Evolutionary conservation across 1,284 basidiomycete genomes (phyloP), one percentile per base, ranked within the genome.

Genomic region (Neonothopanus nambi): DNA sequence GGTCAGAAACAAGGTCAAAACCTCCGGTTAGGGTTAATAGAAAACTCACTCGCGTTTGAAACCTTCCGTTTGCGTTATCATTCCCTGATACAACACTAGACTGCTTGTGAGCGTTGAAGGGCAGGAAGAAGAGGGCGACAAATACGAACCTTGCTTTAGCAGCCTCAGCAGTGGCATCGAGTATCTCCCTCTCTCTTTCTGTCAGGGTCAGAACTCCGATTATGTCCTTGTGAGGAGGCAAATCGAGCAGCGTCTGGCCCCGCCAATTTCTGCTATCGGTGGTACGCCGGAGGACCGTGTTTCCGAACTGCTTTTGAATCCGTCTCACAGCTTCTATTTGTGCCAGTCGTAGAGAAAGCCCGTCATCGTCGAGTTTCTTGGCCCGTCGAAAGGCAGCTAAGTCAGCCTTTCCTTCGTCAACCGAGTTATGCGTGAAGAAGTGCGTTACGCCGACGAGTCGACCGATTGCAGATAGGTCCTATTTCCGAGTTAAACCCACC

Each of bases 401-500:
- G 37, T 71, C 66, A 0, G 44, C 53, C 51, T 61, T 67, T 26
- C 66, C 64, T 13, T 70, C 61, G 0, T 49, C 30, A 9, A 48
- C 38, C 5, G 58, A 54, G 0, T 37, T 53, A 13, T 63, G 37
- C 0, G 54, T 59, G 7, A 65, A 57, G 52, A 71, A 73, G 42
- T 67, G 52, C 0, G 60, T 46, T 0, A 68, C 54, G 0, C 67
- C 66, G 1, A 62, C 33, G 0, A 72, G 56, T 0, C 69, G 51
- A 3, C 62, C 65, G 57, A 72, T 63, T 0, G 60, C 47, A 0
- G 61, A 50, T 12, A 67, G 52, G 52, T 72, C 69, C 69, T 72
- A 40, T n/a, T n/a, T n/a, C n/a, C n/a, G n/a, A 15, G 15, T 3
- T 20, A 11, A 28, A 5, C 5, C n/a, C n/a, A n/a, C 11, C 26